Evolutionary conservation across 1,284 basidiomycete species (phyloP).

Genomic region (Leccinum pseudoinsigne): DNA sequence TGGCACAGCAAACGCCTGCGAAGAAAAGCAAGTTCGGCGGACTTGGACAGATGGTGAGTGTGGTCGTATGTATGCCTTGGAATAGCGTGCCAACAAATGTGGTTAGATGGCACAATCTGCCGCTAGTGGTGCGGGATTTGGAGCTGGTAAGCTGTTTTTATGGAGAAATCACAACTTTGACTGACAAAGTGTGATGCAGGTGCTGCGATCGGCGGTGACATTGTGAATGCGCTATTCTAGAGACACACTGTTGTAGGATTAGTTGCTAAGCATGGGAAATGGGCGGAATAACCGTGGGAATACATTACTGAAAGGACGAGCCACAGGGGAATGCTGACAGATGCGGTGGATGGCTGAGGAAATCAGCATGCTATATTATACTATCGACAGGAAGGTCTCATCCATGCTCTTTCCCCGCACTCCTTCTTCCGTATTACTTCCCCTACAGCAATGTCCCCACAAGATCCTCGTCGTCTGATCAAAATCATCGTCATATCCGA

Average conservation of each 20-base stretch:
- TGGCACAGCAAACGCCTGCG: constrained; percentile 42
- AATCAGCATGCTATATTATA: constrained; percentile 29
- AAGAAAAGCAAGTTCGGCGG: constrained; percentile 64
- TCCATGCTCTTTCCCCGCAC: constrained; percentile 22
- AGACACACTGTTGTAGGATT: constrained; percentile 6
- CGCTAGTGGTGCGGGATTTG: constrained; percentile 60
- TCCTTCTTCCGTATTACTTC: background rate
- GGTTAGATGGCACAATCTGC: constrained; percentile 57
- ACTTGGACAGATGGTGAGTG: constrained; percentile 55
- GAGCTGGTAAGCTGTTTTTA: constrained; percentile 45
- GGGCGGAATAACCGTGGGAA: constrained; percentile 27
- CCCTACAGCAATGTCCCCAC: constrained; percentile 23
- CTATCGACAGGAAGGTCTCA: constrained; percentile 22
- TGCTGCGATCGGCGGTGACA: constrained; percentile 45
- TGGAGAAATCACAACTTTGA: background rate
- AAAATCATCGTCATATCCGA: constrained; percentile 73
- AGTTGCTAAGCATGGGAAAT: constrained; percentile 26
- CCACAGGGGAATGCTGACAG: constrained; percentile 34
- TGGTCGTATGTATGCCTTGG: background rate
- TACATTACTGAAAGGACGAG: constrained; percentile 18
- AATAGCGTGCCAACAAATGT: constrained; percentile 1
- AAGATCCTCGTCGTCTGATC: constrained; percentile 42
- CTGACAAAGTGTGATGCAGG: constrained; percentile 27
- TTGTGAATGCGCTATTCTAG: constrained; percentile 48
- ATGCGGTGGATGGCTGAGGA: constrained; percentile 31